A percentile compares a stretch with the other conserved stretches of the same genome.
phyloP scores from a whole-genome alignment of 441 rosid genomes.

The Populus hybrid region DNA sequence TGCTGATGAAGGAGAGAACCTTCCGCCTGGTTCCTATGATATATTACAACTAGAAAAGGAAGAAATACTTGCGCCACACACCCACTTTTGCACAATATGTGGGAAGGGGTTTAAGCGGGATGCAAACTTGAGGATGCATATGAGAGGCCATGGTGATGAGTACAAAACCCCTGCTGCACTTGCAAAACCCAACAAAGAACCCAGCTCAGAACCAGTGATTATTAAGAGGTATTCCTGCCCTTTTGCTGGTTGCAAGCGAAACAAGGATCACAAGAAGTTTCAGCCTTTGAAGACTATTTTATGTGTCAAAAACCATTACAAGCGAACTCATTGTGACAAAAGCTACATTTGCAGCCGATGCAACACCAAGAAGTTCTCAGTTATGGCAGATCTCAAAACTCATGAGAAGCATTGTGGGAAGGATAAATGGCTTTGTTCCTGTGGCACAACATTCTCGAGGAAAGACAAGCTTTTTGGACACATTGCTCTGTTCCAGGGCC shows the following conservation, averaged over 20 bases:
- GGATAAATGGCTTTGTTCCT: slow-evolving; percentile 96
- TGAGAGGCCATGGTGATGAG: slow-evolving; percentile 98
- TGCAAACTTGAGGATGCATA: slow-evolving; percentile 91
- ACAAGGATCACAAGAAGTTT: slow-evolving; percentile 93
- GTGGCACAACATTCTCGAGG: slow-evolving; percentile 93
- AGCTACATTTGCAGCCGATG: slow-evolving; percentile 85
- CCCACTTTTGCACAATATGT: slow-evolving; percentile 87
- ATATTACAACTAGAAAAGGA: slow-evolving; percentile 88
- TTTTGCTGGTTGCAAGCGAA: slow-evolving; percentile 82
- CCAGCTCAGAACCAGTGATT: slow-evolving; percentile 53
- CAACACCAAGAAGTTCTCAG: slow-evolving; percentile 89
- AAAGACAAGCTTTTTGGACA: slow-evolving; percentile 97
- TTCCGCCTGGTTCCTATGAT: slow-evolving; percentile 84
- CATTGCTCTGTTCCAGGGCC: slow-evolving; percentile 89
- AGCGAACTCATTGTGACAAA: slow-evolving; percentile 94
- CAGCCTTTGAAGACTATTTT: slow-evolving; percentile 88
- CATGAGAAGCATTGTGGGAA: slow-evolving; percentile 98
- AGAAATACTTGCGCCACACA: slow-evolving; percentile 96
- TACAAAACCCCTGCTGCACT: slow-evolving; percentile 92
- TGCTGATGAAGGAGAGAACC: slow-evolving; percentile 81
- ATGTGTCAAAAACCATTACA: slow-evolving; percentile 92
- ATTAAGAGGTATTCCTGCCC: slow-evolving; percentile 97
- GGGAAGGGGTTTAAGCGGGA: slow-evolving; percentile 96
- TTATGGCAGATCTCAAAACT: slow-evolving; percentile 88
- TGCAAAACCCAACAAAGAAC: slow-evolving; percentile 75